Evolutionary conservation across 2,329 filamentous ascomycete genomes (phyloP).

Genomic region (Sarocladium oryzae): DNA sequence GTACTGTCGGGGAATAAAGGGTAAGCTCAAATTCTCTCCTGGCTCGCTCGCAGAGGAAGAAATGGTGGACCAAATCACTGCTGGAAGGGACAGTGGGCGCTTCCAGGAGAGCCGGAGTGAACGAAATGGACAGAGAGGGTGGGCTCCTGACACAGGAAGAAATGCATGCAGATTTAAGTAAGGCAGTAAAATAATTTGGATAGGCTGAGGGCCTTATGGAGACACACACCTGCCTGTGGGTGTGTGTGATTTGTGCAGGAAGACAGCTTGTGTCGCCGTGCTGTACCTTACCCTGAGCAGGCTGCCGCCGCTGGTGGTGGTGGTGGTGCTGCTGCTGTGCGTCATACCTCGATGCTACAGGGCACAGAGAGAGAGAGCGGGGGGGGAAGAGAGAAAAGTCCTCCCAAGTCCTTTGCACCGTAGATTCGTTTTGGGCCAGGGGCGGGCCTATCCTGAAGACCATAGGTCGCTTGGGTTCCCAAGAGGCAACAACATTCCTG

Average conservation of each 20-base stretch:
- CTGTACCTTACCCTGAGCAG: no score
- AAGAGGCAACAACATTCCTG: no score
- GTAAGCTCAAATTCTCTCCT: neutral
- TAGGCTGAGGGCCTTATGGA: constrained; percentile 6
- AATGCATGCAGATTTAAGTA: constrained; percentile 2
- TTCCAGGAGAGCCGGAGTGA: constrained; percentile 2
- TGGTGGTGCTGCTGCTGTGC: neutral
- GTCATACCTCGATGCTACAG: neutral
- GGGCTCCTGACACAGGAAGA: neutral
- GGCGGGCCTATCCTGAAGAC: neutral
- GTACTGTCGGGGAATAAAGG: neutral
- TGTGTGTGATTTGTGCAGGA: neutral
- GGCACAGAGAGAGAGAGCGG: no score
- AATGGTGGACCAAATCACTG: no score
- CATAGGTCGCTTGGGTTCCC: no score
- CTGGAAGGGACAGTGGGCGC: neutral
- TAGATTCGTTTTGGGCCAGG: neutral
- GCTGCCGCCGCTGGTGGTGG: no score
- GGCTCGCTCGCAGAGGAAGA: no score
- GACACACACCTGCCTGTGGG: neutral
- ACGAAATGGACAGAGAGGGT: neutral
- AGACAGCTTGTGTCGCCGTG: no score
- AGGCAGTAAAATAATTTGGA: neutral
- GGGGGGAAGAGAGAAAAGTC: neutral
- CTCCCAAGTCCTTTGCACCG: neutral